Evolutionary conservation across 148 eudicot species (phyloP).

Genomic region (Cornus suecica): DNA sequence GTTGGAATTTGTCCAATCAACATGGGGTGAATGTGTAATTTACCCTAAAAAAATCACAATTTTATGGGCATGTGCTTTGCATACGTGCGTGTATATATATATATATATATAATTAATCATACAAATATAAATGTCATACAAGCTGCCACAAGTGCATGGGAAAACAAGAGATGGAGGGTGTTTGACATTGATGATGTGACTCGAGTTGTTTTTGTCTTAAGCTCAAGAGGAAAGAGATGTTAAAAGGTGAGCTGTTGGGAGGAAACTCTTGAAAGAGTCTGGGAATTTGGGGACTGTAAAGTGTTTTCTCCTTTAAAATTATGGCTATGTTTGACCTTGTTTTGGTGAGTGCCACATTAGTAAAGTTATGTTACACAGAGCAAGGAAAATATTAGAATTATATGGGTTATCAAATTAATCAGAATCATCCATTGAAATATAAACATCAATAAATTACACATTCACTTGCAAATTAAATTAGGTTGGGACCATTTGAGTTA

Average conservation of each 20-base stretch:
- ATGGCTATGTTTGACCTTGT: background rate
- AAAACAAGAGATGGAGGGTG: background rate
- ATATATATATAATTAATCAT: no score
- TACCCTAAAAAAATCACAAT: no score
- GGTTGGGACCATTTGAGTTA: background rate
- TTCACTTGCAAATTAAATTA: conserved; percentile 15
- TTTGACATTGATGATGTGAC: background rate
- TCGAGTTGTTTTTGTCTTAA: background rate
- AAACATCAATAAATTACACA: background rate
- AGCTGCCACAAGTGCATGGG: no score
- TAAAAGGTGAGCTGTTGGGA: background rate
- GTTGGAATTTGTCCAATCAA: no score
- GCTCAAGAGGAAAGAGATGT: background rate
- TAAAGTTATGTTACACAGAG: background rate
- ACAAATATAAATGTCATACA: no score
- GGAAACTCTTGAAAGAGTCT: background rate
- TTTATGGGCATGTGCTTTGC: no score
- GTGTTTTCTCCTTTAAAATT: background rate
- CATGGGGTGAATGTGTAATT: no score
- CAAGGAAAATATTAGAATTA: background rate
- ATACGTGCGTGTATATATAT: no score
- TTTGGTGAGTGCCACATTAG: background rate
- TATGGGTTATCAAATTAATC: no score
- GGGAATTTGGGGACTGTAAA: background rate
- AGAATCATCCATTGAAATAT: background rate